phyloP scores from a whole-genome alignment of 805 yeast genomes.

The Kodamaea neixiangensis region DNA sequence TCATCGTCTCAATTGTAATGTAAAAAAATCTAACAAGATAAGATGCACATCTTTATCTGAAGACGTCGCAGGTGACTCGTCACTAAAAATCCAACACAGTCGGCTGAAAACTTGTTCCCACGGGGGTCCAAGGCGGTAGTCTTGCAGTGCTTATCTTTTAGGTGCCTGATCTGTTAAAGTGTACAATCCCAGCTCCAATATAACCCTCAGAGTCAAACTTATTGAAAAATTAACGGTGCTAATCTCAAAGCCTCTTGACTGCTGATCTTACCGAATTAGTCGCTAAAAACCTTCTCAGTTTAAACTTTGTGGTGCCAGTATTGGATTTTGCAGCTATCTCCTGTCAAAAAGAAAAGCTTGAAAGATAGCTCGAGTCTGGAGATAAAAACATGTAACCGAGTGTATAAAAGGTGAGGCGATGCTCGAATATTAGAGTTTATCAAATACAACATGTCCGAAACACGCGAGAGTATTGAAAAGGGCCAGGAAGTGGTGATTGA shows the following conservation, averaged over 20 bases:
- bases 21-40: background rate
- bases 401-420: background rate
- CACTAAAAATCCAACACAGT: background rate
- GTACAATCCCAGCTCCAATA: background rate
- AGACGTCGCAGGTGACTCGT: background rate
- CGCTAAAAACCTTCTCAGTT: background rate
- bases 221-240: background rate
- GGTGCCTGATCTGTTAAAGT: background rate
- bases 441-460: background rate
- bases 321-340: background rate
- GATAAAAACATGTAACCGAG: too few relatives aligned
- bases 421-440: too few relatives aligned
- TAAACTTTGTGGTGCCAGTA: background rate
- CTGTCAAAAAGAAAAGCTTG: background rate
- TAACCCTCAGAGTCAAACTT: background rate
- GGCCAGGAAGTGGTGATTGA: background rate
- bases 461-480: background rate
- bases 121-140: background rate
- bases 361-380: background rate
- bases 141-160: background rate
- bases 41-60: background rate
- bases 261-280: background rate
- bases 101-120: background rate
- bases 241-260: background rate
- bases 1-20: background rate